A percentile compares a stretch with the other conserved stretches of the same genome.
phyloP scores from a whole-genome alignment of 176 grass and related monocot genomes.

The Oryza officinalis region DNA sequence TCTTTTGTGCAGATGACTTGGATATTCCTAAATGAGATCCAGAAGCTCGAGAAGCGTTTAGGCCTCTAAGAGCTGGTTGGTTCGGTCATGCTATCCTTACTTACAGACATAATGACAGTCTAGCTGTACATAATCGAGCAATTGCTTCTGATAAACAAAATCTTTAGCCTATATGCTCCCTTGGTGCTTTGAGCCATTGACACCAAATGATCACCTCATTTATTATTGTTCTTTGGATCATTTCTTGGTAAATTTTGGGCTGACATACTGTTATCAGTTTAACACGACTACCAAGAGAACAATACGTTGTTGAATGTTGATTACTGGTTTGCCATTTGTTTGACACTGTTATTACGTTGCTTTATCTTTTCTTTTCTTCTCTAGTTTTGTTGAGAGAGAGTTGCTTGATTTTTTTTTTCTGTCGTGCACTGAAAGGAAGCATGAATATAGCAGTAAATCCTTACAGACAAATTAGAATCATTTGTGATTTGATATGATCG shows the following conservation, averaged over 20 bases:
- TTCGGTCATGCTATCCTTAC: neutral
- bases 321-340: no score
- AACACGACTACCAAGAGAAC: conserved; percentile 7
- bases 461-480: no score
- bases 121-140: conserved; percentile 23
- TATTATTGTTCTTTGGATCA: conserved; percentile 2
- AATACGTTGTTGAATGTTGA: neutral
- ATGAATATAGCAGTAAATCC: no score
- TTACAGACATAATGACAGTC: conserved; percentile 17
- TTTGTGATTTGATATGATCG: no score
- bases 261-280: conserved; percentile 17
- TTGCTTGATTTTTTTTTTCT: no score
- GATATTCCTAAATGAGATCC: conserved; percentile 97
- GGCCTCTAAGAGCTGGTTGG: conserved; percentile 51
- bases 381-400: no score
- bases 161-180: conserved; percentile 19
- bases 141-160: conserved; percentile 36
- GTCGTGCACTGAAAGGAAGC: no score
- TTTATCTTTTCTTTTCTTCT: no score
- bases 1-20: conserved; percentile 75
- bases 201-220: conserved; percentile 3
- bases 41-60: conserved; percentile 65
- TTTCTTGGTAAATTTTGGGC: conserved; percentile 4
- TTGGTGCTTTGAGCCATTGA: conserved; percentile 13
- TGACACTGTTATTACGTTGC: no score